These are phyloP conservation scores for Naganishia liquefaciens DNA, from an alignment of 1,284 basidiomycete species.

Conservation along the genomic window DNA sequence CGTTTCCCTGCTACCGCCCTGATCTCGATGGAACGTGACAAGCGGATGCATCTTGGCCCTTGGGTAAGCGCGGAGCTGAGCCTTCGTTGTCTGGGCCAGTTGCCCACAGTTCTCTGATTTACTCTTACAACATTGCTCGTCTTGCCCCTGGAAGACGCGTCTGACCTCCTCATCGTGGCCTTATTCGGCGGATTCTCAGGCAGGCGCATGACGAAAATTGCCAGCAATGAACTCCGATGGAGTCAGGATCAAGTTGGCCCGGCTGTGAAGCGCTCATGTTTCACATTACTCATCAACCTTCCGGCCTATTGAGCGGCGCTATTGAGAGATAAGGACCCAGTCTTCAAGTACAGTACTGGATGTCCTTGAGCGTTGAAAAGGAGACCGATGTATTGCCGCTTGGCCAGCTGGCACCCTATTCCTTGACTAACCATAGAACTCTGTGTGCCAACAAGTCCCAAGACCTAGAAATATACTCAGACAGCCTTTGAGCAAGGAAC, in stretches of 20 bases:
- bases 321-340: too few species aligned
- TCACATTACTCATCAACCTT: conserved; percentile 7
- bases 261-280: background rate
- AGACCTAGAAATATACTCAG: too few species aligned
- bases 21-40: background rate
- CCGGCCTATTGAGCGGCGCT: too few species aligned
- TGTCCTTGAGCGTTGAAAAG: background rate
- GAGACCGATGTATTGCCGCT: too few species aligned
- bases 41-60: background rate
- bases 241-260: background rate
- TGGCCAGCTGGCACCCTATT: too few species aligned
- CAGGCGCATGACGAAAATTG: background rate
- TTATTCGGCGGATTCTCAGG: background rate
- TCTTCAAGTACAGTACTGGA: too few species aligned
- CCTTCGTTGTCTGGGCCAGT: too few species aligned
- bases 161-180: background rate
- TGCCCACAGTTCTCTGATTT: background rate
- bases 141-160: background rate
- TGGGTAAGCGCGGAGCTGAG: background rate
- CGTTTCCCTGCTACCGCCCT: background rate
- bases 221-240: background rate
- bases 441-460: too few species aligned
- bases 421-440: too few species aligned
- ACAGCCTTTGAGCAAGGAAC: too few species aligned
- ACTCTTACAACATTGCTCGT: background rate